Percentiles rank a stretch among this genome's conserved stretches.
Conservation (phyloP, 2,329 filamentous ascomycete genomes). For the Madurella mycetomatis region DNA sequence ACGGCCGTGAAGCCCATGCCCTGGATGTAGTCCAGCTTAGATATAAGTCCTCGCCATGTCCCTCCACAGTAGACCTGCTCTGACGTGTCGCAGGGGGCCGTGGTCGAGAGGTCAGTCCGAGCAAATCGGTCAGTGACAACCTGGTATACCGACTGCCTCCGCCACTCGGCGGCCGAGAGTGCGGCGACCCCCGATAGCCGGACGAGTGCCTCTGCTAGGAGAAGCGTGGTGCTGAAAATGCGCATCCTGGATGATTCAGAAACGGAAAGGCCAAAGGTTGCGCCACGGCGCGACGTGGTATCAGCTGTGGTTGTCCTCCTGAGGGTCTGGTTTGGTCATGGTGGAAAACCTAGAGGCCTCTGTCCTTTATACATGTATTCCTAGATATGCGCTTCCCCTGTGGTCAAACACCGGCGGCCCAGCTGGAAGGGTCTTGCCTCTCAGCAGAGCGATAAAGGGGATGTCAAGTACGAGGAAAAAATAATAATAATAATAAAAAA, state of each 20-base stretch:
- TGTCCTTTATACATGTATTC: neutral
- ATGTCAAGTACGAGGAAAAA: no score
- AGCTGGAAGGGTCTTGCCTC: no score
- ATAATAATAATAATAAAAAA: neutral
- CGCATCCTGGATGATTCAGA: slow-evolving; percentile 4
- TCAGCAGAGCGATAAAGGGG: no score
- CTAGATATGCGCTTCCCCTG: neutral
- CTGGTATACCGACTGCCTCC: slow-evolving; percentile 41
- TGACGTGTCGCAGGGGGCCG: slow-evolving; percentile 30
- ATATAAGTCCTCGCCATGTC: slow-evolving; percentile 43
- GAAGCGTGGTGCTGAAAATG: neutral
- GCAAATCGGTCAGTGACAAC: slow-evolving; percentile 43
- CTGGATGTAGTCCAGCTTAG: slow-evolving; percentile 46
- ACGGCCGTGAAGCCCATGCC: slow-evolving; percentile 39
- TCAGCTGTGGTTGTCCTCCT: neutral
- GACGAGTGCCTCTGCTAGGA: slow-evolving; percentile 4
- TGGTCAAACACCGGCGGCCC: no score
- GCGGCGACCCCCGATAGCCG: slow-evolving; percentile 4
- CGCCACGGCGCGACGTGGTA: no score
- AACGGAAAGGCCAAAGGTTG: neutral
- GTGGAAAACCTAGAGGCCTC: neutral
- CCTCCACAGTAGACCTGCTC: slow-evolving; percentile 44
- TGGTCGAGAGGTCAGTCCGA: slow-evolving; percentile 35
- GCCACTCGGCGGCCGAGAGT: slow-evolving; percentile 25
- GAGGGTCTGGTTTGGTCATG: neutral